Evolutionary conservation across 192 early-diverging fungal genomes (phyloP), one percentile per base, ranked within the genome.

Genomic region (Coemansia interrupta): DNA sequence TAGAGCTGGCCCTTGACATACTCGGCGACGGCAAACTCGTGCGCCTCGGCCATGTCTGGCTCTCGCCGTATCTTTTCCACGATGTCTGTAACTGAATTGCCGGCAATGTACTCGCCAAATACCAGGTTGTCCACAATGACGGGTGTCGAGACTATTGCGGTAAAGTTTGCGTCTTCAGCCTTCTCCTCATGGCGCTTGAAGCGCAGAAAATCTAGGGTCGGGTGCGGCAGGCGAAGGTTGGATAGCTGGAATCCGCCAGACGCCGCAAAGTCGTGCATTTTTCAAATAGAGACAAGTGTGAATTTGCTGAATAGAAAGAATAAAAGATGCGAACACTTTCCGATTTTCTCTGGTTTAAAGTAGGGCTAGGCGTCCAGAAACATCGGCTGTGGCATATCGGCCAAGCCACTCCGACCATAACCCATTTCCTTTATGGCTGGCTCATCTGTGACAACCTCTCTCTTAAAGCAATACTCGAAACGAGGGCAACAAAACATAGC

Each of bases 121-220:
- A 65, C 50, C 17, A 58, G 38, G 42, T 42, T 58, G 54, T 65
- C 63, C 2, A 65, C 46, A 3, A 58, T 50, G 4, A 65, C 56
- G 3, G 63, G 56, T 0, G 63, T 65, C 20, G 63, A 65, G 24
- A 65, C 63, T 22, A 65, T 65, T 14, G 63, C 56, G 4, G 63
- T 65, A 47, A 65, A 65, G 56, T 65, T 65, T 46, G 56, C 56
- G 44, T 65, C 56, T 41, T 53, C 54, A 20, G 49, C 50, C 5
- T 58, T 56, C 30, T 65, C 63, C 43, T 65, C 63, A 23, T 58
- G 48, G 2, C 63, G 47, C 23, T 52, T 65, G 28, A 65, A 65
- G 28, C 63, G 63, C 49, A 65, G 42, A 56, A 65, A 65, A 32
- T 65, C 63, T 2, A 65, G 42, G 56, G 19, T 65, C n/a, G 63